Conservation (phyloP, 2,329 filamentous ascomycete species). For the Myriosclerotinia curreyana region DNA sequence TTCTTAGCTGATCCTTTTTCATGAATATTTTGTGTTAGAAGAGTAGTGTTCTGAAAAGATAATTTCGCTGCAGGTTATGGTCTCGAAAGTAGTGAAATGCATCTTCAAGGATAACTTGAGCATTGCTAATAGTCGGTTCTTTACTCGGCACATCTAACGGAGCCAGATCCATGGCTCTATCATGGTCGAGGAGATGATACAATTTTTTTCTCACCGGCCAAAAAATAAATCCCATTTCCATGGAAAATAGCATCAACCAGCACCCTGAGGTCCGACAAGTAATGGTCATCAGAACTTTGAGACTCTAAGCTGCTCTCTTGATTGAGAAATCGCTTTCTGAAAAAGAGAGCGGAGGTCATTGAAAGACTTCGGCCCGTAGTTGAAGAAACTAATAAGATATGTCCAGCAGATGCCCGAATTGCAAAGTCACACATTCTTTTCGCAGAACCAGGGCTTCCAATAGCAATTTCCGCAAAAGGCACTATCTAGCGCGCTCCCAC, state of each 20-base stretch:
- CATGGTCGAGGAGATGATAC: constrained; percentile 44
- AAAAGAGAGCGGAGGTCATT: neutral
- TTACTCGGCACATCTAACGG: constrained; percentile 40
- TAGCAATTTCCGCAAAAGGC: constrained; percentile 41
- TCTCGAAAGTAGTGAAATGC: constrained; percentile 10
- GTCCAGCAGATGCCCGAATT: constrained; percentile 36
- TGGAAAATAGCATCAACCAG: constrained; percentile 40
- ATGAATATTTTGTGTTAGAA: neutral
- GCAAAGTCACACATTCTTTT: constrained; percentile 38
- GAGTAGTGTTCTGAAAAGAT: neutral
- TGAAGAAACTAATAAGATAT: constrained; percentile 35
- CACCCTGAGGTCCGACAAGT: constrained; percentile 39
- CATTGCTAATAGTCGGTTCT: no score
- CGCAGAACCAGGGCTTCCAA: constrained; percentile 36
- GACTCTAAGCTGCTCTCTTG: constrained; percentile 42
- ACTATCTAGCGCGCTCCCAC: constrained; percentile 40
- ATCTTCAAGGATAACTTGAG: constrained; percentile 24
- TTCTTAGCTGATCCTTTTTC: neutral
- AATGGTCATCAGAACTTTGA: constrained; percentile 39
- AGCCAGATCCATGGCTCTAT: constrained; percentile 40
- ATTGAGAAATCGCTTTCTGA: constrained; percentile 35
- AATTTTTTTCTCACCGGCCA: constrained; percentile 45
- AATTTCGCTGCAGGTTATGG: neutral
- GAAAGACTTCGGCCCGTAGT: constrained; percentile 36
- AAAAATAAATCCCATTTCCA: constrained; percentile 44